Evolutionary conservation across 139 green algal genomes (phyloP), one percentile per base, ranked within the genome.

Genomic region (Marvania coccoides): DNA sequence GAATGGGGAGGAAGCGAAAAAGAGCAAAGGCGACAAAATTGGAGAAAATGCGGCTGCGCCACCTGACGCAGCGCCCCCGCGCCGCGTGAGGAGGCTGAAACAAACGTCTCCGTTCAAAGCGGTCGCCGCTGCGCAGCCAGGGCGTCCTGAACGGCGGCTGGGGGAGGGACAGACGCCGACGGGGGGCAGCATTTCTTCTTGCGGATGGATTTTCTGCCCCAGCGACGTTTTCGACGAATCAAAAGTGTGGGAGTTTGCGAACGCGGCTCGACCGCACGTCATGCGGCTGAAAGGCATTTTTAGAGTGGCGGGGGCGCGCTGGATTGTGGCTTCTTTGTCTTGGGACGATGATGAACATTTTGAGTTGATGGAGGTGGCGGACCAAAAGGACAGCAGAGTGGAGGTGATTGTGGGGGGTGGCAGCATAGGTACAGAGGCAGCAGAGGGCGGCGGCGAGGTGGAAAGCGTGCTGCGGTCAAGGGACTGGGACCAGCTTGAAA

Each of bases 251-350:
- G 40, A 14, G n/a, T 36, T 80, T 31, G 60, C 83, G 58, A 19
- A 55, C 15, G 28, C 12, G n/a, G 3, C 76, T 55, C 40, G 58
- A 34, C 46, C 60, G 58, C 35, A 13, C 2, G 61, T 58, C 12
- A 33, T 61, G 10, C 60, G 79, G 0, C 1, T 83, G 3, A 85
- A 85, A 38, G 79, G 79, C 23, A 69, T 85, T 15, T 83, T 85
- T 51, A 40, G 77, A 24, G 51, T 76, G 5, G 35, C 26, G 0
- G 19, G 33, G 3, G 47, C 42, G 28, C 34, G 36, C 6, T 82
- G 71, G 71, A 60, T 76, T 65, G 45, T 65, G 3, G 9, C 48
- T 40, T n/a, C n/a, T n/a, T n/a, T n/a, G n/a, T n/a, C n/a, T n/a
- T n/a, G n/a, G n/a, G 60, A 39, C 26, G 42, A 31, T 58, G 34